Evolutionary conservation across 495 filamentous ascomycete genomes (phyloP), one percentile per base, ranked within the genome.

Genomic region (Lichina pygmaea): DNA sequence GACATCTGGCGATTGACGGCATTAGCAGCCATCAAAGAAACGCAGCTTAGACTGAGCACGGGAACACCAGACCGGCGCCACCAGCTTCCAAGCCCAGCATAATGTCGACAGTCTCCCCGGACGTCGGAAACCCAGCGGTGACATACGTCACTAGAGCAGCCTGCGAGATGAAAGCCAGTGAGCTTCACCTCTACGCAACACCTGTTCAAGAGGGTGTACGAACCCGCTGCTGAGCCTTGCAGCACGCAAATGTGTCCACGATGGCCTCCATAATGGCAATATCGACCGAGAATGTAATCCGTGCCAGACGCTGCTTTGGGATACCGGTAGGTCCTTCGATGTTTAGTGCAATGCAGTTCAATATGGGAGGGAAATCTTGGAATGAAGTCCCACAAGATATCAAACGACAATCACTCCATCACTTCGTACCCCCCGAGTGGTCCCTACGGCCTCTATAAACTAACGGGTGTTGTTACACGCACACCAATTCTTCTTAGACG

Each of bases 81-180:
- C 89, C 91, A 57, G 76, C 79, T 63, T 97, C 81, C 73, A 95
- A 75, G 33, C 73, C 81, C 39, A 95, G 61, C 54, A 99, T 59
- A 49, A 93, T 75, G 58, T 84, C 73, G 38, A 81, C 75, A 0
- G 83, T 84, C 53, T 80, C 75, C 49, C 78, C 76, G 15, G 73
- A 64, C n/a, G 71, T 82, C 6, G 91, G 89, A 55, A 78, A 99
- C 32, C 89, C 89, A 44, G 86, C 89, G 12, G 89, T 95, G 53
- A 93, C 79, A 67, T 99, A 99, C 33, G 86, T 84, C 45, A 99
- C 81, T 43, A 99, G 67, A 42, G 89, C 86, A 33, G 75, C 56
- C 77, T 70, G 38, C 48, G 30, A 32, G 61, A 49, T 62, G 67
- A 24, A 24, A 1, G 24, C 24, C 24, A 24, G 24, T 24, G 24